Base-by-base conservation (phyloP, 192 early-diverging fungal species). In the Dimargaris verticillata region DNA sequence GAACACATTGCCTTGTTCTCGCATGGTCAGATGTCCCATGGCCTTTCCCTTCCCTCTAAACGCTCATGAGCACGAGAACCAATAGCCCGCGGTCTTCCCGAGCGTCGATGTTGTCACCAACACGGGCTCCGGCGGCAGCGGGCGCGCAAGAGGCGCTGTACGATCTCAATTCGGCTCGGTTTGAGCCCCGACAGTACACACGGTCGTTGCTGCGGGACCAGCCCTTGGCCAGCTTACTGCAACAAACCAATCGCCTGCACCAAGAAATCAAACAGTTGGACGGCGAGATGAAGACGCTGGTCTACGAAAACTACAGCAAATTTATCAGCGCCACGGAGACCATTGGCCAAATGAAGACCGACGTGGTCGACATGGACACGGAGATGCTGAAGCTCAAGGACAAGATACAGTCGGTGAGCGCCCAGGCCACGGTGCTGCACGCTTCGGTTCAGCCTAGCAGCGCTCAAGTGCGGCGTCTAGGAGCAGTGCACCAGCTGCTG, bases 281-380 rank as follows among this genome's bases (percentile, higher is more conserved):
- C 67, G 89, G 91, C 13, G 88, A 92, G 46, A 91, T 95, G 87
- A 94, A 98, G 70, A 94, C 95, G 0, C 78, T 98, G 47, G 93
- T 98, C 5, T 98, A 98, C 68, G 90, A 95, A 74, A 98, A 98
- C 77, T 98, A 98, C 66, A 90, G 79, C 79, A 91, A 93, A 76
- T 95, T 98, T 64, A 91, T 95, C 52, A 86, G 82, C 44, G 95
- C 95, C 0, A 91, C 92, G 1, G 91, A 95, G 58, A 92, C 95
- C 0, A 92, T 98, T 50, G 64, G 79, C 12, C 66, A 86, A 76
- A 93, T 97, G 87, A 83, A 83, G 68, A 75, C 75, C 5, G 87
- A 92, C 64, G 88, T 91, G 7, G 87, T 89, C 52, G 77, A 78
- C 49, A 88, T 97, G 83, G 88, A 93, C 59, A 73, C 72, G 2